Base-by-base conservation (phyloP, 2,329 filamentous ascomycete genomes). In the Sporothrix pallida region DNA sequence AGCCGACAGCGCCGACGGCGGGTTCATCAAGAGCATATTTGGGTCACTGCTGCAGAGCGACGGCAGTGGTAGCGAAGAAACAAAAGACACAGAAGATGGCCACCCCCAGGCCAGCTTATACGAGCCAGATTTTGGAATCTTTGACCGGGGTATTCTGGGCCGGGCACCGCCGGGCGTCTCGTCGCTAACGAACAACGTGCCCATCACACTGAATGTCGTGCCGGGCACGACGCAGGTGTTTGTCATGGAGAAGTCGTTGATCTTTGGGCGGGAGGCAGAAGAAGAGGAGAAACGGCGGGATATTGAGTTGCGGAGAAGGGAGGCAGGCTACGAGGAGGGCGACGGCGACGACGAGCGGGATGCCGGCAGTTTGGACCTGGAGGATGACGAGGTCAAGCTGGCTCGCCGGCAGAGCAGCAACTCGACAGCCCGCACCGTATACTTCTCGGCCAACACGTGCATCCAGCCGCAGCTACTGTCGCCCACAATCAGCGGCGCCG, bases 401-500 rank as follows among this genome's bases (percentile, higher is more conserved):
- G 52, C 50, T 8, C 76, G 72, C 67, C 77, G 78, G 73, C 76
- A 79, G 70, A 76, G 26, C 52, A n/a, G 10, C n/a, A 26, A n/a
- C n/a, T 8, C 82, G 31, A 23, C n/a, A 4, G 81, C 81, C 17
- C 85, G 82, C 58, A 88, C 83, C 1, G 84, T 98, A 2, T 98
- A 92, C 81, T 87, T 99, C 72, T 94, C 94, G 1, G 90, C 94
- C 60, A 98, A 94, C 77, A 95, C 93, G 0, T 99, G 96, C 81
- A 82, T 89, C 37, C 94, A 97, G 78, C 96, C 95, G 13, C 80
- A 82, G 23, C 84, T 86, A 56, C 88, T 82, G 9, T 83, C 72
- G n/a, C 37, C 54, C 2, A 83, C 84, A 31, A 84, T 83, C 0
- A 78, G 79, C 2, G 78, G 83, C 70, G 81, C 82, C 15, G 88